phyloP scores from a whole-genome alignment of 75 land plant genomes.

The Sequoiadendron giganteum region DNA sequence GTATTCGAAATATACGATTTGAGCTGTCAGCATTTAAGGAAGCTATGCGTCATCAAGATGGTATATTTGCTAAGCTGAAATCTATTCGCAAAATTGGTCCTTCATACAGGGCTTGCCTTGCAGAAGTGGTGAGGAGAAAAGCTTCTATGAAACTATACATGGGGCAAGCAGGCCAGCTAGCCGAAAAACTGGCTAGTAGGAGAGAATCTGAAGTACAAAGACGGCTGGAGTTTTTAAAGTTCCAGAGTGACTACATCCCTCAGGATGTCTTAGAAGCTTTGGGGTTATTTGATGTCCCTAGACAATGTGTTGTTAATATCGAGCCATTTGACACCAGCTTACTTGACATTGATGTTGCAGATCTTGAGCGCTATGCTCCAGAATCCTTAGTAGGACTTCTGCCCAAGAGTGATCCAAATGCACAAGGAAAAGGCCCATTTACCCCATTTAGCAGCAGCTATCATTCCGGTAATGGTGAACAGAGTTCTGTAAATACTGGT shows the following conservation, averaged over 20 bases:
- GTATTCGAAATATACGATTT: slow-evolving; percentile 60
- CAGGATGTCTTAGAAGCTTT: slow-evolving; percentile 66
- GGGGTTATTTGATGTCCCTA: slow-evolving; percentile 93
- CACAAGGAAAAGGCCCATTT: slow-evolving; percentile 17
- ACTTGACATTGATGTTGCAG: slow-evolving; percentile 77
- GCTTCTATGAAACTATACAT: slow-evolving; percentile 88
- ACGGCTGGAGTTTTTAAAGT: slow-evolving; percentile 69
- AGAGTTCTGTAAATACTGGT: slow-evolving; percentile 19
- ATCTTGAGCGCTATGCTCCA: slow-evolving; percentile 86
- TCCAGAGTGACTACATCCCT: slow-evolving; percentile 54
- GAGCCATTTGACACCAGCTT: slow-evolving; percentile 79
- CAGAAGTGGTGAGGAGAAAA: slow-evolving; percentile 93
- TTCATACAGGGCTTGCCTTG: slow-evolving; percentile 88
- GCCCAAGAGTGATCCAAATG: slow-evolving; percentile 34
- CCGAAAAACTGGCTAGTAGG: slow-evolving; percentile 90
- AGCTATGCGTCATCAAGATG: slow-evolving; percentile 84
- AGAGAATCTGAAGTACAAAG: slow-evolving; percentile 80
- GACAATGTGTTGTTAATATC: slow-evolving; percentile 83
- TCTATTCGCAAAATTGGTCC: slow-evolving; percentile 74
- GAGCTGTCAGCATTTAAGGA: slow-evolving; percentile 84
- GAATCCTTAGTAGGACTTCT: slow-evolving; percentile 55
- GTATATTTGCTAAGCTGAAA: slow-evolving; percentile 64
- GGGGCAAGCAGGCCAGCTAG: slow-evolving; percentile 97
- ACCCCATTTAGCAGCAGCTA: slow-evolving; percentile 33
- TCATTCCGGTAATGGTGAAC: slow-evolving; percentile 32